Evolutionary conservation across 768 basidiomycete species (phyloP), one percentile per base, ranked within the genome.

Genomic region (Boletus reticulatus): DNA sequence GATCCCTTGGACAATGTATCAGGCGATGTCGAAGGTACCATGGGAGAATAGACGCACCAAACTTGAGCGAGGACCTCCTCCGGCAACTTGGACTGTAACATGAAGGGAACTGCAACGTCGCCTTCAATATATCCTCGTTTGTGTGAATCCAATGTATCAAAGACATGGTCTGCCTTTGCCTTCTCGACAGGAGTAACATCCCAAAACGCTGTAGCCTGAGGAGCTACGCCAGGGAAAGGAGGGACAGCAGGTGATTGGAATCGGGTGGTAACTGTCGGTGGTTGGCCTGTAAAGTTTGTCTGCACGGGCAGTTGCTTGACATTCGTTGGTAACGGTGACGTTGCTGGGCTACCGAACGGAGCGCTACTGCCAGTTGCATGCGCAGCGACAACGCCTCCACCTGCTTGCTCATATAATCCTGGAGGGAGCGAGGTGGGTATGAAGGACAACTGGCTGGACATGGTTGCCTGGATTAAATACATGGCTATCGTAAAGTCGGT

Each of bases 401-500:
- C 75, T 13, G 92, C 94, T 72, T 89, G 86, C 58, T 96, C 93
- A 65, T 94, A 95, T 19, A 96, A 67, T 45, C 85, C 88, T 4
- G 89, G 87, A 20, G 96, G 94, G 17, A 98, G 80, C 3, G 79
- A 74, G 7, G 80, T 71, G 36, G 94, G 94, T 48, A 95, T 79
- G 57, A 79, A 80, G 49, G 85, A 76, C 52, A 92, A 75, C 58
- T 87, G 82, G 52, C 83, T 82, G 50, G 88, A 84, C 94, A 98
- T 97, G 38, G 82, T 76, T n/a, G 84, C 88, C 72, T 98, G 94
- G 60, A 98, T 94, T 67, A 98, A 83, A 72, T 92, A 93, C 94
- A 97, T 95, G 39, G 88, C 97, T 65, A 99, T 84, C 56, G 89
- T 87, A 68, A 99, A 99, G 73, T 99, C 97, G 43, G 88, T 80